These are phyloP conservation scores for Camptophora hylomeconis DNA, from an alignment of 2,329 filamentous ascomycete species.

Conservation along the genomic window DNA sequence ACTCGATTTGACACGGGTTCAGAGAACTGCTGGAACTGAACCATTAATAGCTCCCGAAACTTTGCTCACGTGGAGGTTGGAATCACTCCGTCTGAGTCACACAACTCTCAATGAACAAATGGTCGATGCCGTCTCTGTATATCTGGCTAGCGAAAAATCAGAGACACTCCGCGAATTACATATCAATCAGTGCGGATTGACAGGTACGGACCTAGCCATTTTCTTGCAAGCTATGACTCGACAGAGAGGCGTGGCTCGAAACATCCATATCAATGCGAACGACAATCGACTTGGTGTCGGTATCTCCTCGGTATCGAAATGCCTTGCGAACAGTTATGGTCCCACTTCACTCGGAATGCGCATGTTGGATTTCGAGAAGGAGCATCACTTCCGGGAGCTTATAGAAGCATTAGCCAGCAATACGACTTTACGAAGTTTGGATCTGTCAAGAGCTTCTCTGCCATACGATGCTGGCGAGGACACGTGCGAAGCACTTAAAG, in stretches of 20 bases:
- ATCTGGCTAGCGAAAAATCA: slow-evolving; percentile 49
- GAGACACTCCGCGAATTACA: slow-evolving; percentile 47
- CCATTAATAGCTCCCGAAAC: slow-evolving; percentile 54
- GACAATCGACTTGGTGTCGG: slow-evolving; percentile 40
- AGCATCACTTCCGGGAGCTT: slow-evolving; percentile 50
- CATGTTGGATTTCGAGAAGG: slow-evolving; percentile 56
- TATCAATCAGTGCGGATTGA: slow-evolving; percentile 54
- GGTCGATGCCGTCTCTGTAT: slow-evolving; percentile 52
- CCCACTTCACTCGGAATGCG: slow-evolving; percentile 53
- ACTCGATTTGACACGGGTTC: slow-evolving; percentile 52
- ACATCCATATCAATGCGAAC: slow-evolving; percentile 53
- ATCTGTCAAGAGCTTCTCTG: slow-evolving; percentile 57
- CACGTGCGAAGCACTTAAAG: slow-evolving; percentile 50
- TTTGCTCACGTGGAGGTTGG: slow-evolving; percentile 52
- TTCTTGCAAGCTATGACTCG: slow-evolving; percentile 51
- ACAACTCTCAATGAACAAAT: slow-evolving; percentile 49
- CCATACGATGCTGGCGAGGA: slow-evolving; percentile 56
- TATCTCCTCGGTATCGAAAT: slow-evolving; percentile 29
- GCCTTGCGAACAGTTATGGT: slow-evolving; percentile 38
- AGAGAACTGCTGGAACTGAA: slow-evolving; percentile 48
- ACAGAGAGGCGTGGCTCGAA: slow-evolving; percentile 35
- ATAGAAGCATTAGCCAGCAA: slow-evolving; percentile 50
- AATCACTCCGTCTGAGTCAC: slow-evolving; percentile 52
- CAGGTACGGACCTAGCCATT: slow-evolving; percentile 50
- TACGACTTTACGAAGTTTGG: slow-evolving; percentile 48